Evolutionary conservation across 495 filamentous ascomycete species (phyloP), one percentile per base, ranked within the genome.

Genomic region (Terfezia boudieri): DNA sequence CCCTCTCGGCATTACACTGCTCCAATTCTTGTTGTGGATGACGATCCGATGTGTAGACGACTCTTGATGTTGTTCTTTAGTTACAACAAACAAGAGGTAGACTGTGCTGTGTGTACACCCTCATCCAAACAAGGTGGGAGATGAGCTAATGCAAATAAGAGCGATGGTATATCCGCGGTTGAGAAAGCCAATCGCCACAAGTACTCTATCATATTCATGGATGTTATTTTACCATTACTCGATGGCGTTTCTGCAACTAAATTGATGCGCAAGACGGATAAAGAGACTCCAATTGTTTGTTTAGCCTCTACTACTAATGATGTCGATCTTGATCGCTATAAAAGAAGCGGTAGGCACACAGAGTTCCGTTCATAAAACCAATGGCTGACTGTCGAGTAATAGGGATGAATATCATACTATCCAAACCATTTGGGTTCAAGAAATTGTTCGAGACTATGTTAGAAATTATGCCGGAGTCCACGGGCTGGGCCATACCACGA

Each of bases 211-310:
- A 86, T 98, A 49, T 75, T 96, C 48, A 98, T 98, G 90, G 92
- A 96, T 69, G 96, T 98, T 60, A 93, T 96, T 57, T 95, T 98
- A 89, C 90, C 90, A 14, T 81, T 89, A 62, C 72, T 98, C 16
- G 90, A 96, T 64, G 90, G 90, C 51, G 86, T 95, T 35, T 93
- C 87, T 9, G 90, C 90, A 23, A 94, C 87, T 50, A 84, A 87
- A 63, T 78, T 93, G 55, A 94, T 98, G 58, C 82, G 92, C 54
- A 84, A 94, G 66, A 84, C 88, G 59, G 80, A 89, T 58, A 74
- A 71, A 23, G 73, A 78, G 20, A 86, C 86, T 16, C 90, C 90
- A 12, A 90, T 96, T 61, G 85, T 98, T 57, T 92, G 90, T 52
- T 95, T 98, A 90, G 96, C 90, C 26, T 94, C 90, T 17, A 98